These are phyloP conservation scores for Phialophora tarda DNA, from an alignment of 2,329 filamentous ascomycete species.

Conservation along the genomic window DNA sequence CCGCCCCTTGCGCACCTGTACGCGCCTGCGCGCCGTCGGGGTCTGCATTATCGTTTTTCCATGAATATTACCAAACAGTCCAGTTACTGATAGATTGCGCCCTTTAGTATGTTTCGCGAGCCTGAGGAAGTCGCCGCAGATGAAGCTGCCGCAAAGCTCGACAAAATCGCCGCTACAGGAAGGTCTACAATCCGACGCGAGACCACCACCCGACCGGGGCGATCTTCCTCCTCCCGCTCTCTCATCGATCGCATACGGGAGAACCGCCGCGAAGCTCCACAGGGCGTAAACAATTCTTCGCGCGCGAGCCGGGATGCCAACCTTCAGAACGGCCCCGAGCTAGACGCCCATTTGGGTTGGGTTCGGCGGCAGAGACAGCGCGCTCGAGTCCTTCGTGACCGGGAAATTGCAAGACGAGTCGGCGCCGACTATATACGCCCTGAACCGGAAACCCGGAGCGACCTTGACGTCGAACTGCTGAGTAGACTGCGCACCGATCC, in stretches of 20 bases:
- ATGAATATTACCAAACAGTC: constrained; percentile 9
- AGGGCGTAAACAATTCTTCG: constrained; percentile 18
- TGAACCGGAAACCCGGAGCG: constrained; percentile 14
- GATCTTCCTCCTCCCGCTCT: constrained; percentile 25
- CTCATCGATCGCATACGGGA: constrained; percentile 31
- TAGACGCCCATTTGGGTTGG: constrained; percentile 33
- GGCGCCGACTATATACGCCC: constrained; percentile 1
- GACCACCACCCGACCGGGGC: constrained; percentile 42
- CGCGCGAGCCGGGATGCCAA: constrained; percentile 13
- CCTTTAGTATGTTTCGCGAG: constrained; percentile 60
- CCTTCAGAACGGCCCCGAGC: constrained; percentile 22
- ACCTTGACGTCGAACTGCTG: constrained; percentile 18
- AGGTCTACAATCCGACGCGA: constrained; percentile 66
- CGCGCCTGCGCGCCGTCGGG: constrained; percentile 27
- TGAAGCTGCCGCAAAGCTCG: constrained; percentile 54
- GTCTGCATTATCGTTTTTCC: constrained; percentile 31
- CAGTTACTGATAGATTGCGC: constrained; percentile 23
- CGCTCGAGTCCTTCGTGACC: constrained; percentile 20
- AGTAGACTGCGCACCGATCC: constrained; percentile 8
- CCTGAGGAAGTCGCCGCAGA: constrained; percentile 55
- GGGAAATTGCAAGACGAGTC: constrained; percentile 9
- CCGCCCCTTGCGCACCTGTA: constrained; percentile 27
- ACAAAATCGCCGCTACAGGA: constrained; percentile 55
- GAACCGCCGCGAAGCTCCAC: constrained; percentile 18
- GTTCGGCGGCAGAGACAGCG: constrained; percentile 27